These are phyloP conservation scores for Kodamaea kaohsiungensis DNA, from an alignment of 805 yeast species.

Conservation along the genomic window DNA sequence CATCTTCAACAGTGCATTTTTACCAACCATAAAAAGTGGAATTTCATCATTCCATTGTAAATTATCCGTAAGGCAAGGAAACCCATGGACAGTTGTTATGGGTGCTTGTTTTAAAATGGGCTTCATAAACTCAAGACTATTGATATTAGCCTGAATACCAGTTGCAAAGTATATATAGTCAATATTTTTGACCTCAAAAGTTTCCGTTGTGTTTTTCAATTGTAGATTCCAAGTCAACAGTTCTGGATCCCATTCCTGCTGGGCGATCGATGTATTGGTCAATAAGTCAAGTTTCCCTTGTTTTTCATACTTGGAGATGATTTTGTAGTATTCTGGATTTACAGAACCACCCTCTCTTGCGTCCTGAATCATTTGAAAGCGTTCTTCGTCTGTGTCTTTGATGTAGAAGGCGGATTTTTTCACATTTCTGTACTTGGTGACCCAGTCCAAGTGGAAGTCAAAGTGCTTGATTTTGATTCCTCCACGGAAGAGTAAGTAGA, in stretches of 20 bases:
- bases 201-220: constrained; percentile 9
- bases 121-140: constrained; percentile 29
- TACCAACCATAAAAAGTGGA: constrained; percentile 44
- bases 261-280: constrained; percentile 27
- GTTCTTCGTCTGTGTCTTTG: constrained; percentile 43
- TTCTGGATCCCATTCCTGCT: constrained; percentile 26
- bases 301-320: constrained; percentile 28
- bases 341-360: constrained; percentile 49
- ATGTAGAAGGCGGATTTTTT: constrained; percentile 46
- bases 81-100: constrained; percentile 35
- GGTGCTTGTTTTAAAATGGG: constrained; percentile 26
- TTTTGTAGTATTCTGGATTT: constrained; percentile 44
- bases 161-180: constrained; percentile 46
- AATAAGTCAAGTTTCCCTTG: constrained; percentile 31
- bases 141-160: constrained; percentile 35
- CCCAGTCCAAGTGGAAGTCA: constrained; percentile 52
- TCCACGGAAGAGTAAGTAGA: constrained; percentile 37
- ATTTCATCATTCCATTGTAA: constrained; percentile 41
- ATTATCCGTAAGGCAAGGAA: constrained; percentile 46
- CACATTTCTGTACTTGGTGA: constrained; percentile 47
- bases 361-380: constrained; percentile 39
- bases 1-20: constrained; percentile 41
- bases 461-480: constrained; percentile 45
- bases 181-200: constrained; percentile 9
- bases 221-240: constrained; percentile 25